Evolutionary conservation across 176 grass and related monocot species (phyloP).

Genomic region (Oryza nivara): DNA sequence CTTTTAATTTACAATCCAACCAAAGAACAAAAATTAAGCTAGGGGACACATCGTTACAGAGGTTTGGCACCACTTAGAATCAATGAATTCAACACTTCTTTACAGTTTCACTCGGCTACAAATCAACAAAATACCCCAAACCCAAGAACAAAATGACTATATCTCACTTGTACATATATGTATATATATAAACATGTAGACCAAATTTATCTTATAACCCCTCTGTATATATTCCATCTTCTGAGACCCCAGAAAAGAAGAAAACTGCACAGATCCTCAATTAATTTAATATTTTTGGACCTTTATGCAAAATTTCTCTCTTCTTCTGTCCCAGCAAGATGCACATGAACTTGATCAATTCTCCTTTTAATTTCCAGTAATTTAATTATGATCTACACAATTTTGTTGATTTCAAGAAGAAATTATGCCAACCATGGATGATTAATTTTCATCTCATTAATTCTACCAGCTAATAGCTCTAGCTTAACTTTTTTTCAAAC

Average conservation of each 20-base stretch:
- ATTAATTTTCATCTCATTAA: not conserved
- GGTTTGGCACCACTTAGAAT: slow-evolving; percentile 12
- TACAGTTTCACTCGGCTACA: slow-evolving; percentile 4
- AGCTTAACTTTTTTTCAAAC: not conserved
- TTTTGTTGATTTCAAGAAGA: slow-evolving; percentile 7
- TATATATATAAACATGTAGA: not conserved
- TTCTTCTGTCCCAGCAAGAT: not conserved
- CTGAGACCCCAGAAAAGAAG: not conserved
- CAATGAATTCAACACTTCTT: slow-evolving; percentile 23
- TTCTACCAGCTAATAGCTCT: not conserved
- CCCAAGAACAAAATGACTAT: not conserved
- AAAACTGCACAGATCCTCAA: slow-evolving; percentile 19
- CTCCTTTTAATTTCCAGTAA: not conserved
- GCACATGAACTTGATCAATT: not conserved
- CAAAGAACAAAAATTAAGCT: not conserved
- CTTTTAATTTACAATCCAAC: not conserved
- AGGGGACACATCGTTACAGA: slow-evolving; percentile 12
- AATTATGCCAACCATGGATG: not conserved
- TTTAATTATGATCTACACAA: slow-evolving; percentile 40
- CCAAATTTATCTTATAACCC: slow-evolving; percentile 6
- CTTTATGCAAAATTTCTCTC: slow-evolving; percentile 4
- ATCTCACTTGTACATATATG: slow-evolving; percentile 16
- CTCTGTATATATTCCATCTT: slow-evolving; percentile 6
- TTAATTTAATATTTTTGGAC: not conserved
- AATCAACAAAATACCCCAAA: not conserved